These are phyloP conservation scores for Massarina eburnea DNA, from an alignment of 2,329 filamentous ascomycete genomes.

Conservation along the genomic window DNA sequence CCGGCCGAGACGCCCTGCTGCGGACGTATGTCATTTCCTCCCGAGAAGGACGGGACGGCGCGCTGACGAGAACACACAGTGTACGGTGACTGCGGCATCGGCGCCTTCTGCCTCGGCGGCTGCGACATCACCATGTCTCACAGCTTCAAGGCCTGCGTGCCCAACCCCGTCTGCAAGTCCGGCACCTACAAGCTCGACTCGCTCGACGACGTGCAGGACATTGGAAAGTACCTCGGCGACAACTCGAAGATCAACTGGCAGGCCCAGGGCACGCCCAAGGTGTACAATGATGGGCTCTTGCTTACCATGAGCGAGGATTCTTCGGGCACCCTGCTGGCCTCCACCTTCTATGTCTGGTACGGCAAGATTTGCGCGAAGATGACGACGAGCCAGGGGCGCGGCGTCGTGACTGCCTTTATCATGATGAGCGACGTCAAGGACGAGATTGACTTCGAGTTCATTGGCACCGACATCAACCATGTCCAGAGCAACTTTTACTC, in stretches of 20 bases:
- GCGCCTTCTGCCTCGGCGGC: constrained; percentile 92
- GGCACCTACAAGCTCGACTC: constrained; percentile 72
- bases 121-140: constrained; percentile 88
- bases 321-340: constrained; percentile 83
- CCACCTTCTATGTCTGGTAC: constrained; percentile 93
- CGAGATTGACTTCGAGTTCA: constrained; percentile 96
- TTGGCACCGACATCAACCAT: constrained; percentile 74
- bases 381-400: constrained; percentile 79
- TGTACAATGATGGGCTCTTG: constrained; percentile 61
- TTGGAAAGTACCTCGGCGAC: constrained; percentile 85
- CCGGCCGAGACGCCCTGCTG: constrained; percentile 58
- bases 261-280: constrained; percentile 72
- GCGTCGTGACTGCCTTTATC: constrained; percentile 98
- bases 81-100: constrained; percentile 89
- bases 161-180: constrained; percentile 78
- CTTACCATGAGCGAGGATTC: constrained; percentile 88
- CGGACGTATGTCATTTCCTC: constrained; percentile 35
- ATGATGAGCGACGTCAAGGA: constrained; percentile 94
- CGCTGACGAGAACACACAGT: constrained; percentile 59
- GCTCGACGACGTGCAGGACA: constrained; percentile 69
- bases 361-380: constrained; percentile 84
- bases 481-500: constrained; percentile 97
- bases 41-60: background rate
- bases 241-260: constrained; percentile 82
- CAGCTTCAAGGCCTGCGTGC: constrained; percentile 80